Evolutionary conservation across 2,329 filamentous ascomycete genomes (phyloP), one percentile per base, ranked within the genome.

Genomic region (Alternaria arborescens): DNA sequence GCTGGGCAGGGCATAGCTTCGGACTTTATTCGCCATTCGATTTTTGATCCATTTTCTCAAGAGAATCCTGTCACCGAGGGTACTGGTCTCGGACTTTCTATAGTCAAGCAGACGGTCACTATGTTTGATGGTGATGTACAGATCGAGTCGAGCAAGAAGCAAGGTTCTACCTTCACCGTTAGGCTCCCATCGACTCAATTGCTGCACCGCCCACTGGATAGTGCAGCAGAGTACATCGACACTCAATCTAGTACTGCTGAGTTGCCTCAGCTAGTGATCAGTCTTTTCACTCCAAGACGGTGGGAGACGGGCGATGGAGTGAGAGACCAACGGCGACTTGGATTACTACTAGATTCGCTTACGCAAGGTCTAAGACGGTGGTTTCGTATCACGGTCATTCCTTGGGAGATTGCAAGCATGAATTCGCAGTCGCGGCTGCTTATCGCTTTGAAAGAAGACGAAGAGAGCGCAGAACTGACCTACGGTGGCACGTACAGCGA

Each of bases 11-110:
- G 57, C 6, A 51, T 60, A 6, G 34, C 38, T 51, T 30, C 52
- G 24, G 44, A 26, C 26, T 60, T 60, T 36, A 32, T 60, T 30
- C 52, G 57, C 10, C 38, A 60, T 51, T 56, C 52, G 22, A 51
- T 52, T 5, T 60, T 60, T 18, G 57, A 60, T 14, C 44, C 57
- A 10, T 60, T 56, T 47, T 60, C 57, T 8, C 57, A 60, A 18
- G 57, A 60, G 18, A 52, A 60, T 26, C 57, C 52, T 14, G 20
- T 51, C 1, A 47, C 54, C 2, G 57, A 60, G 26, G 57, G 57
- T 2, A 60, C 57, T 5, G 52, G 57, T 16, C 57, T 60, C 16
- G 57, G 57, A n/a, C 57, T 60, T 34, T 56, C 52, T 5, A 60
- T 60, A 40, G 57, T 60, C 24, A 60, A 60, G 46, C 52, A 47